Evolutionary conservation across 2,329 filamentous ascomycete species (phyloP), one percentile per base, ranked within the genome.

Genomic region (Aspergillus intermedius): DNA sequence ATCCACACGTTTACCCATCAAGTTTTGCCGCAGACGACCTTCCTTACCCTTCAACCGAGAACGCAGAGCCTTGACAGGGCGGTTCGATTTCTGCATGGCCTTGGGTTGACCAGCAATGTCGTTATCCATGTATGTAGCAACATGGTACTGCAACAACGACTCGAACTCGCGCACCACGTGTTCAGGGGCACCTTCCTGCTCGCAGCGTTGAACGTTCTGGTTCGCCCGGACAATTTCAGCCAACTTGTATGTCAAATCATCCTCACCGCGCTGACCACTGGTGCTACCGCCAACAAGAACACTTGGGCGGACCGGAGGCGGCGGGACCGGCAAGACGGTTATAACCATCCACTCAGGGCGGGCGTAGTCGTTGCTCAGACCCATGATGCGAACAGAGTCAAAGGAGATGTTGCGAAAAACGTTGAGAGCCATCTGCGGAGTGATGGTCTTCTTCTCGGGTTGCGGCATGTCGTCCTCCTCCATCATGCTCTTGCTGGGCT

Each of bases 1-100:
- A 68, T 99, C 93, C 52, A 98, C 93, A 82, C 91, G 90, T 74
- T 98, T 99, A 55, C 93, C 93, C 94, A 98, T 98, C 78, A 98
- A 77, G 72, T 98, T 99, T 66, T 94, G 93, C 75, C 93, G 86
- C 21, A 99, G 82, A 78, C 93, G 90, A 59, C 93, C 93, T 67
- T 99, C 93, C 74, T 99, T 99, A 54, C 94, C 94, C 83, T 99
- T 99, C 68, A 99, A 79, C 72, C 93, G 91, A 52, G 90, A 90
- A 61, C 94, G 88, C 57, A 98, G 95, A 13, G 93, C 90, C 75
- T 98, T 98, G 58, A 98, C 87, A 1, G 94, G 91, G 64, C 94
- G 84, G 43, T 94, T 94, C 49, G 90, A 95, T 77, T 98, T 98
- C 65, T 98, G 94, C 64, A 97, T 77, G 2, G 93, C 91, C 60